phyloP scores from a whole-genome alignment of 257 asterid species.

The Knoxia roxburghii region DNA sequence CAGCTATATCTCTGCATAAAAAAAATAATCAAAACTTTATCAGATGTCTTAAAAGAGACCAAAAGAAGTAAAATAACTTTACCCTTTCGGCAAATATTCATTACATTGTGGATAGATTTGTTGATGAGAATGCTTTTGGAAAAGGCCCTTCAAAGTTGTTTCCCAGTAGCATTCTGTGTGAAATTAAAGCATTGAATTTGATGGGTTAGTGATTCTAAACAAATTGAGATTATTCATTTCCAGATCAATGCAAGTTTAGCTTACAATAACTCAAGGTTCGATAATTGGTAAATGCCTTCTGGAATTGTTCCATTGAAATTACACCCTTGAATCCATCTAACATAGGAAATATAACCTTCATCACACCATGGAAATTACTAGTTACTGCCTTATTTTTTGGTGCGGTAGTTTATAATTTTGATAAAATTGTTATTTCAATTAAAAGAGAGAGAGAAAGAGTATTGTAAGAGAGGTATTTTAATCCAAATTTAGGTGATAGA shows the following conservation, averaged over 20 bases:
- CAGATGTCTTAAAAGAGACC: too few relatives aligned
- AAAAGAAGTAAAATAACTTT: too few relatives aligned
- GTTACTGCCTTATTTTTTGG: too few relatives aligned
- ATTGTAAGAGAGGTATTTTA: too few relatives aligned
- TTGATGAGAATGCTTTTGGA: conserved; percentile 10
- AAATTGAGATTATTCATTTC: background rate
- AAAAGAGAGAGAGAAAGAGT: too few relatives aligned
- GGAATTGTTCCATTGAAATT: conserved; percentile 12
- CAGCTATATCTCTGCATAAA: background rate
- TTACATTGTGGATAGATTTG: background rate
- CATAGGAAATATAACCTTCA: background rate
- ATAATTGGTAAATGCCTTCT: background rate
- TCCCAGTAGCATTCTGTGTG: conserved; percentile 13
- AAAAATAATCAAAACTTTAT: too few relatives aligned
- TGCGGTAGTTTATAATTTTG: too few relatives aligned
- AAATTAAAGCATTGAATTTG: background rate
- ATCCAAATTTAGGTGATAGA: too few relatives aligned
- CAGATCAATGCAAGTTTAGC: background rate
- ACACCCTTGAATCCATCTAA: conserved; percentile 9
- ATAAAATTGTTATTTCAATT: too few relatives aligned
- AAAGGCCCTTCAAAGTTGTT: conserved; percentile 23
- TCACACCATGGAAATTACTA: too few relatives aligned
- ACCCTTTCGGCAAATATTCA: background rate
- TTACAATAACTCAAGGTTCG: background rate
- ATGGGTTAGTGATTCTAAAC: background rate